These are phyloP conservation scores for Dichotomopilus funicola DNA, from an alignment of 2,329 filamentous ascomycete genomes.

Conservation along the genomic window DNA sequence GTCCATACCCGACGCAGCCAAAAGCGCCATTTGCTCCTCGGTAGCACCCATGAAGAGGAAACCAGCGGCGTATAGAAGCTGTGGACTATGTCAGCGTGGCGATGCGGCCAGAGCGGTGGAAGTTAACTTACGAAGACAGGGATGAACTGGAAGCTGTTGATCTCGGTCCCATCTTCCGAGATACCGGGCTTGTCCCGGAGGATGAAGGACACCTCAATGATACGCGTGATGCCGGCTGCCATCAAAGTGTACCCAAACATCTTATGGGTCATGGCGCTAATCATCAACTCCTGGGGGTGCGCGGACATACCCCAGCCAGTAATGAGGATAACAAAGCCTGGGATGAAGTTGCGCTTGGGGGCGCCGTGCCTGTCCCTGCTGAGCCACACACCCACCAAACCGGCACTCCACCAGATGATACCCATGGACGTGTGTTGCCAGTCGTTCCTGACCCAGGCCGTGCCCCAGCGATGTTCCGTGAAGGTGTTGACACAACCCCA, in stretches of 20 bases:
- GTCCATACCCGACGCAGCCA: slow-evolving; percentile 68
- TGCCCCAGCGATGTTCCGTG: slow-evolving; percentile 92
- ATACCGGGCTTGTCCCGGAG: slow-evolving; percentile 63
- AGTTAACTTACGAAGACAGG: slow-evolving; percentile 48
- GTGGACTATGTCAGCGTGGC: neutral
- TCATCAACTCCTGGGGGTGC: slow-evolving; percentile 75
- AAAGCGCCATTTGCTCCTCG: slow-evolving; percentile 85
- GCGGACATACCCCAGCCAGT: slow-evolving; percentile 95
- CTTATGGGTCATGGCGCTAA: slow-evolving; percentile 81
- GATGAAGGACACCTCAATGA: slow-evolving; percentile 88
- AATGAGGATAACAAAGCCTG: slow-evolving; percentile 80
- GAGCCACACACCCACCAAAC: slow-evolving; percentile 85
- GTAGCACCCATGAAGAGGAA: slow-evolving; percentile 98
- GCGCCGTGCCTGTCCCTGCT: slow-evolving; percentile 75
- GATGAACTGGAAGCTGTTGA: slow-evolving; percentile 54
- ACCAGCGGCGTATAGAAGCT: slow-evolving; percentile 81
- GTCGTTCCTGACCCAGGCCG: slow-evolving; percentile 84
- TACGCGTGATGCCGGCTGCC: slow-evolving; percentile 74
- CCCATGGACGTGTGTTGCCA: slow-evolving; percentile 99
- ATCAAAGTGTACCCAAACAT: slow-evolving; percentile 95
- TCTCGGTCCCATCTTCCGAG: slow-evolving; percentile 60
- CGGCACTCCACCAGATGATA: slow-evolving; percentile 97
- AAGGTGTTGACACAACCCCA: slow-evolving; percentile 99
- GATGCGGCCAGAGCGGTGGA: no score
- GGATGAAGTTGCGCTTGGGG: slow-evolving; percentile 88